Percentiles rank a stretch among this genome's conserved stretches.
These are phyloP conservation scores for Amauroascus verrucosus DNA, from an alignment of 2,329 filamentous ascomycete species.

Conservation along the genomic window DNA sequence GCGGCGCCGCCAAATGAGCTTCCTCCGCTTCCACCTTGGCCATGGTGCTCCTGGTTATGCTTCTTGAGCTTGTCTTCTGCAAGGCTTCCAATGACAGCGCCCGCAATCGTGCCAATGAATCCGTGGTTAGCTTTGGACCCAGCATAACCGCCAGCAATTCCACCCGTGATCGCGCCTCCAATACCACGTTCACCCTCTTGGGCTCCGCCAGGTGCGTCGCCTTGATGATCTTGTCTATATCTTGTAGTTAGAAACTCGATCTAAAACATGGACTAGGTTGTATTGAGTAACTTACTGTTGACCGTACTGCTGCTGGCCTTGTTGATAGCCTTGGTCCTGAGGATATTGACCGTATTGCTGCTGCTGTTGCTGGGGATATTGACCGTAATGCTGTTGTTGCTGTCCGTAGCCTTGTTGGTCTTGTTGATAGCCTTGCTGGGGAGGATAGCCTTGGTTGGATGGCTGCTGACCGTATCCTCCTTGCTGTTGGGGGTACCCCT, in stretches of 20 bases:
- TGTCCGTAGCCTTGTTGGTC: slow-evolving; percentile 14
- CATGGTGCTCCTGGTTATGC: slow-evolving; percentile 25
- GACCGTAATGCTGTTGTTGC: slow-evolving; percentile 15
- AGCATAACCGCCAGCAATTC: slow-evolving; percentile 37
- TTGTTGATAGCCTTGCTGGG: slow-evolving; percentile 13
- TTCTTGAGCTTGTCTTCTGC: slow-evolving; percentile 39
- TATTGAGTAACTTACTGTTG: slow-evolving; percentile 3
- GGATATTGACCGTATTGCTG: slow-evolving; percentile 17
- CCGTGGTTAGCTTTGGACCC: slow-evolving; percentile 42
- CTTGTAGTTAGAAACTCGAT: background rate
- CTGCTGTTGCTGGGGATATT: slow-evolving; percentile 15
- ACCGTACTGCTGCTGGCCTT: slow-evolving; percentile 20
- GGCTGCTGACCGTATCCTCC: slow-evolving; percentile 21
- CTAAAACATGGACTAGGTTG: background rate
- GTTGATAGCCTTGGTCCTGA: slow-evolving; percentile 3
- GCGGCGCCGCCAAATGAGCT: slow-evolving; percentile 10
- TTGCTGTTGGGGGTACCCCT: slow-evolving; percentile 24
- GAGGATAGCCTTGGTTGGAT: slow-evolving; percentile 16
- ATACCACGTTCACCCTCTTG: slow-evolving; percentile 40
- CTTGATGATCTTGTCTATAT: slow-evolving; percentile 9
- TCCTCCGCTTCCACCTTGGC: slow-evolving; percentile 18
- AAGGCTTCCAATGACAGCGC: slow-evolving; percentile 39
- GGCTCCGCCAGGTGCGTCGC: slow-evolving; percentile 27
- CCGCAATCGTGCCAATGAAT: slow-evolving; percentile 39
- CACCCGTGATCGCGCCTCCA: slow-evolving; percentile 39